These are phyloP conservation scores for Scleroderma citrinum DNA, from an alignment of 768 basidiomycete species.

Conservation along the genomic window DNA sequence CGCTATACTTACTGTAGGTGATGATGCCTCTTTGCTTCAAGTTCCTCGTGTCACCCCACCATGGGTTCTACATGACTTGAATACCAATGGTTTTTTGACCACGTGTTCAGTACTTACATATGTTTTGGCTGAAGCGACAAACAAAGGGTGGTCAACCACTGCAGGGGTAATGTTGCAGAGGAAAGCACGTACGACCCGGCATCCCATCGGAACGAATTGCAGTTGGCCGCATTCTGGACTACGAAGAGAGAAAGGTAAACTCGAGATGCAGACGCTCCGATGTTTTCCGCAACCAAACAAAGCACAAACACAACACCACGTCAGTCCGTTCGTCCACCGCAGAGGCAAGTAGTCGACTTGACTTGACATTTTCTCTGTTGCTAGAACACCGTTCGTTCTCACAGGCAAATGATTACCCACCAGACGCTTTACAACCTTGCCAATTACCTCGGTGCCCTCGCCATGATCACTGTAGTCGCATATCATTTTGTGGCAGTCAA, in stretches of 20 bases:
- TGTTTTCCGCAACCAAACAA: conserved; percentile 32
- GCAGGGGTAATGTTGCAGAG: background rate
- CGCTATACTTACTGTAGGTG: conserved; percentile 64
- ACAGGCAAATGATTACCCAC: conserved; percentile 67
- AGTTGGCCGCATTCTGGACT: conserved; percentile 39
- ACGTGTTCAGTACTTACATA: conserved; percentile 53
- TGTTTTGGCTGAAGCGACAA: conserved; percentile 52
- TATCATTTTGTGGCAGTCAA: conserved; percentile 93
- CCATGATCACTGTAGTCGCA: conserved; percentile 82
- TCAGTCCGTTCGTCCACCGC: background rate
- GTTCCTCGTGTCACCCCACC: conserved; percentile 82
- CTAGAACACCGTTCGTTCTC: conserved; percentile 1
- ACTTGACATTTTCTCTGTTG: background rate
- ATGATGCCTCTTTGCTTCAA: conserved; percentile 72
- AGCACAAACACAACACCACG: conserved; percentile 20
- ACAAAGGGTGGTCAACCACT: conserved; percentile 7
- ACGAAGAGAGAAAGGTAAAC: conserved; percentile 3
- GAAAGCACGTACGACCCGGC: conserved; percentile 65
- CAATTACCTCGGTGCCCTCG: conserved; percentile 75
- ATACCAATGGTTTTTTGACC: background rate
- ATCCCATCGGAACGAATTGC: conserved; percentile 65
- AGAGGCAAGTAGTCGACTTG: conserved; percentile 9
- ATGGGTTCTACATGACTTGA: conserved; percentile 54
- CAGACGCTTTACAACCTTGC: conserved; percentile 76
- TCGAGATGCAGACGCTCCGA: conserved; percentile 18